phyloP scores from a whole-genome alignment of 2,329 filamentous ascomycete genomes.

The Thelonectria blattea region DNA sequence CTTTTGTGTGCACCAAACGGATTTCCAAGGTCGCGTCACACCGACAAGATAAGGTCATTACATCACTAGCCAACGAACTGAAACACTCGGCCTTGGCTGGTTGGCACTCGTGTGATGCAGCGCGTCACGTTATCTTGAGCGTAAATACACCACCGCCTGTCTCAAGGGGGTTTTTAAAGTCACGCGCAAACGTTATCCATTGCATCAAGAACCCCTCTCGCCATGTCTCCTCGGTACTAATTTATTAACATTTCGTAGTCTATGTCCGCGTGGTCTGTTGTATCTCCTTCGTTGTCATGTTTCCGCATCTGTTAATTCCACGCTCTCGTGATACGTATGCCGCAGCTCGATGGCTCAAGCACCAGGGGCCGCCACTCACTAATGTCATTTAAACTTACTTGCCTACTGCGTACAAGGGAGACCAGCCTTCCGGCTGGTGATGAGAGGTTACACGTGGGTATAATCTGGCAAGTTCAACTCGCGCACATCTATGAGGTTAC shows the following conservation, averaged over 20 bases:
- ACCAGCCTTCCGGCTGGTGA: no score
- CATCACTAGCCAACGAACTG: conserved; percentile 3
- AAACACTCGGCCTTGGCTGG: neutral
- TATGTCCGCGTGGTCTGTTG: neutral
- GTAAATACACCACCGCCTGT: conserved; percentile 8
- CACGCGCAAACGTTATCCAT: neutral
- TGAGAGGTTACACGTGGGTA: neutral
- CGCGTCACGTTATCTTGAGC: conserved; percentile 19
- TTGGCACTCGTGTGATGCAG: conserved; percentile 9
- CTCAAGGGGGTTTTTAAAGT: neutral
- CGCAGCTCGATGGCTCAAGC: neutral
- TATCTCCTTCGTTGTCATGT: neutral
- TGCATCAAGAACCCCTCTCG: neutral
- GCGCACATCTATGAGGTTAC: no score
- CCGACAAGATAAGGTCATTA: conserved; percentile 29
- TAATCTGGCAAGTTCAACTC: neutral
- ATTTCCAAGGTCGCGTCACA: conserved; percentile 31
- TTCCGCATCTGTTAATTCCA: neutral
- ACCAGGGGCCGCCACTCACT: neutral
- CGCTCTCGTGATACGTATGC: no score
- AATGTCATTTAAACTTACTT: neutral
- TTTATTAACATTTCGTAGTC: neutral
- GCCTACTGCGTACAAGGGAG: neutral
- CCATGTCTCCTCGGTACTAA: neutral
- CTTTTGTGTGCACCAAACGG: conserved; percentile 12